phyloP scores from a whole-genome alignment of 2,329 filamentous ascomycete genomes.

The Samsoniella hepiali region DNA sequence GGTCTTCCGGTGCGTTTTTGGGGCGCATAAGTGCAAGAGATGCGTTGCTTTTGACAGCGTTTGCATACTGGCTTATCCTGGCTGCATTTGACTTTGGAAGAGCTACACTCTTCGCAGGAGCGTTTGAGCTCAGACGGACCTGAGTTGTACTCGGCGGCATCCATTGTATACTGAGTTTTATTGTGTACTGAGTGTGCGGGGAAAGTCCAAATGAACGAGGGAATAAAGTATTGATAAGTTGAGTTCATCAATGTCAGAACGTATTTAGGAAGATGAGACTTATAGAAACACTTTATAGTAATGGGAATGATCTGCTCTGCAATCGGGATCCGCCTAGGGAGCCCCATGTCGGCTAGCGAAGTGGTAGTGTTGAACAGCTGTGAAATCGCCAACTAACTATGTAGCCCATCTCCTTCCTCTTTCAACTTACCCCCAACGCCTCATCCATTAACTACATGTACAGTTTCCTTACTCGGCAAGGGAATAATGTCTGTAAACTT shows the following conservation, averaged over 20 bases:
- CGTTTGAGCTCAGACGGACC: neutral
- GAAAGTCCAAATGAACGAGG: neutral
- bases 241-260: neutral
- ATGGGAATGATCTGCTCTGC: neutral
- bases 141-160: too few species aligned
- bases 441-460: neutral
- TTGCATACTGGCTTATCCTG: slow-evolving; percentile 6
- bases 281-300: neutral
- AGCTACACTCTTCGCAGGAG: slow-evolving; percentile 6
- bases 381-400: neutral
- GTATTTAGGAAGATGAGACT: neutral
- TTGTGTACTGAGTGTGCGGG: neutral
- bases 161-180: neutral
- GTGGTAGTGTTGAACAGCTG: neutral
- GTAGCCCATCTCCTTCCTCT: neutral
- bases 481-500: neutral
- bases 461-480: neutral
- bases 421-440: neutral
- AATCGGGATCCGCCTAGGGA: neutral
- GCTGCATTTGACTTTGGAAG: slow-evolving; percentile 7
- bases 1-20: neutral
- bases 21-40: neutral
- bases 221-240: neutral
- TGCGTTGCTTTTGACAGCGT: neutral
- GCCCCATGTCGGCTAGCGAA: neutral